Percentiles rank a stretch among this genome's conserved stretches.
These are phyloP conservation scores for Fusarium neocosmosporiellum DNA, from an alignment of 2,329 filamentous ascomycete genomes.

Conservation along the genomic window DNA sequence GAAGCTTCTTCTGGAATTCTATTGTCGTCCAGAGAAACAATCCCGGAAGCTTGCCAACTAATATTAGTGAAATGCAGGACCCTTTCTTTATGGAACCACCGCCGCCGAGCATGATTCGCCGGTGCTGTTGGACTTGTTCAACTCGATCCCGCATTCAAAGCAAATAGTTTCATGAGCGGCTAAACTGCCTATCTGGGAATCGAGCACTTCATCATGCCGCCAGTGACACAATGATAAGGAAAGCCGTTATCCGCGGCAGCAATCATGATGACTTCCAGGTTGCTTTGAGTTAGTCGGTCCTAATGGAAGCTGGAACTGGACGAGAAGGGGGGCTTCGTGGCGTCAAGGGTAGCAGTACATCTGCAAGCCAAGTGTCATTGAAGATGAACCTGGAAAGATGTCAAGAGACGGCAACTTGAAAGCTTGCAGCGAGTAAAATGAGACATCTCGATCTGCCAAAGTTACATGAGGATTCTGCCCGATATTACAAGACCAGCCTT, in stretches of 20 bases:
- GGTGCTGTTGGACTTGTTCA: background rate
- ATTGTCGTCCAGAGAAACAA: background rate
- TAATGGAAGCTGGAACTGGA: background rate
- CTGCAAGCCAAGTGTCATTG: slow-evolving; percentile 2
- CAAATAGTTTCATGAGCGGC: background rate
- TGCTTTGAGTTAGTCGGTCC: background rate
- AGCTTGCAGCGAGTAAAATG: background rate
- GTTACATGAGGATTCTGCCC: background rate
- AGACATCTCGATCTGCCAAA: background rate
- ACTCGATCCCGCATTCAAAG: background rate
- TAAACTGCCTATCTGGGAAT: background rate
- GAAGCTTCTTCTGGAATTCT: background rate
- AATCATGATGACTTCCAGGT: slow-evolving; percentile 4
- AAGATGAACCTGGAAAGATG: background rate
- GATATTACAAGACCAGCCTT: background rate
- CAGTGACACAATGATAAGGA: slow-evolving; percentile 10
- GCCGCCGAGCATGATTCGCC: slow-evolving; percentile 2
- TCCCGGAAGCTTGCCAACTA: background rate
- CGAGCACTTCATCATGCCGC: background rate
- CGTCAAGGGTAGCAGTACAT: slow-evolving; percentile 10
- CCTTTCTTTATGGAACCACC: background rate
- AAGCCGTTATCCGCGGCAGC: background rate
- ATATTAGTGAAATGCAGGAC: background rate
- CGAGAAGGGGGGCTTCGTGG: slow-evolving; percentile 9
- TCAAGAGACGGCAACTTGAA: background rate